Evolutionary conservation across 768 basidiomycete species (phyloP), one percentile per base, ranked within the genome.

Genomic region (Phlebiopsis flavidoalba): DNA sequence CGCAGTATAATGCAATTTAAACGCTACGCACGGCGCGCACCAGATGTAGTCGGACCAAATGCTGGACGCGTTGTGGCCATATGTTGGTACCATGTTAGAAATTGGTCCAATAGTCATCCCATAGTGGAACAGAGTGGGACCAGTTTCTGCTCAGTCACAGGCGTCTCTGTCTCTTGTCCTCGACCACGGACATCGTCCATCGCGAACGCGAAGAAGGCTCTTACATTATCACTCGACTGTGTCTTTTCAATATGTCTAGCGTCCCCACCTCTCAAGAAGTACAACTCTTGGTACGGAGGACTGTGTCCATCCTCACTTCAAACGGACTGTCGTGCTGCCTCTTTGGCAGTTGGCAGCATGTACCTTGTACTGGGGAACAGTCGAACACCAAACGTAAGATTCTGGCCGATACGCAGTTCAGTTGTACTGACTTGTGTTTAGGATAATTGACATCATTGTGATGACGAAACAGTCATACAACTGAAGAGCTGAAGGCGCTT

Each of bases 381-480:
- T 22, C 62, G 71, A 19, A 60, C 53, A 2, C 70, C 71, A 0
- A 66, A 66, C 45, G 69, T 69, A 33, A 31, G 64, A 56, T 1
- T 21, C 8, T 35, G n/a, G 37, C 12, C 12, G n/a, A 8, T 53
- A 46, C 47, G 12, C 12, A 31, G 33, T 31, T 5, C n/a, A 22
- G 36, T 14, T 15, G 53, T 19, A 26, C 19, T 49, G 17, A 17
- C 10, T 8, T 26, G 35, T n/a, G 8, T 17, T n/a, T 58, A 82
- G 80, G 82, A 83, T 62, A n/a, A 70, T 81, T 10, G 81, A 82
- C 60, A 68, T 82, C 2, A 71, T 81, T 24, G 76, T 81, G 12
- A 64, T 80, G 45, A 75, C 77, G 5, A 60, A 66, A 0, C 33
- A 37, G 2, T 8, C 65, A 74, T 55, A 65, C 69, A 3, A 71